Percentiles rank a stretch among this genome's conserved stretches.
These are phyloP conservation scores for Peronospora tabacina DNA, from an alignment of 352 stramenopile genomes.

Conservation along the genomic window DNA sequence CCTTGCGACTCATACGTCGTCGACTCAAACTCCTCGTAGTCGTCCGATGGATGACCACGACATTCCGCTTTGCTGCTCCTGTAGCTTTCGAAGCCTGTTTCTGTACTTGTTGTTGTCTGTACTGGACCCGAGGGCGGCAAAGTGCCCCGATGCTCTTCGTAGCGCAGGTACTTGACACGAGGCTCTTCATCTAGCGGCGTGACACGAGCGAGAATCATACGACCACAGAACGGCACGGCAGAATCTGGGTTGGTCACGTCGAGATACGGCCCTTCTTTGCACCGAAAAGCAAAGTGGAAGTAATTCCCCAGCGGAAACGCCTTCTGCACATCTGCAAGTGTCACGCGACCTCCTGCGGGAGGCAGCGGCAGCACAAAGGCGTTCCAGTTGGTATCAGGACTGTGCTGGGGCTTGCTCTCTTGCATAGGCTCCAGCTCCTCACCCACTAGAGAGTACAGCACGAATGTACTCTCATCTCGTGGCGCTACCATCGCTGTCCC, in stretches of 20 bases:
- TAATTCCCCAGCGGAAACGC: slow-evolving; percentile 60
- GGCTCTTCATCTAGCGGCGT: slow-evolving; percentile 51
- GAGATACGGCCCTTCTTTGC: slow-evolving; percentile 55
- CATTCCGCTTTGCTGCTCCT: slow-evolving; percentile 19
- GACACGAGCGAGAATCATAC: slow-evolving; percentile 63
- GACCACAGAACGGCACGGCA: slow-evolving; percentile 49
- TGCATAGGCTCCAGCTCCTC: slow-evolving; percentile 49
- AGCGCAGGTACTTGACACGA: slow-evolving; percentile 36
- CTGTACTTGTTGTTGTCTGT: slow-evolving; percentile 7
- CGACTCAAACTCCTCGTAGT: slow-evolving; percentile 56
- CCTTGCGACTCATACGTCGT: slow-evolving; percentile 45
- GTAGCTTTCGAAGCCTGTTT: slow-evolving; percentile 22
- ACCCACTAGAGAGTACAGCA: slow-evolving; percentile 64
- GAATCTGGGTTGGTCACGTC: slow-evolving; percentile 66
- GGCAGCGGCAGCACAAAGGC: slow-evolving; percentile 45
- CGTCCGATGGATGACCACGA: slow-evolving; percentile 20
- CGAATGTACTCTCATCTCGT: slow-evolving; percentile 29
- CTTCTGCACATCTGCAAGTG: slow-evolving; percentile 49
- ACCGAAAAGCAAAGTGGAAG: slow-evolving; percentile 76
- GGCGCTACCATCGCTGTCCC: slow-evolving; percentile 23
- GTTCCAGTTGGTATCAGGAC: slow-evolving; percentile 61
- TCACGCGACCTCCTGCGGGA: slow-evolving; percentile 21
- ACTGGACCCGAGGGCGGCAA: background rate
- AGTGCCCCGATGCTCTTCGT: slow-evolving; percentile 15
- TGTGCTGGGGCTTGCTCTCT: slow-evolving; percentile 27